Evolutionary conservation across 805 yeast species (phyloP), one percentile per base, ranked within the genome.

Genomic region (Starmerella scarabaei): DNA sequence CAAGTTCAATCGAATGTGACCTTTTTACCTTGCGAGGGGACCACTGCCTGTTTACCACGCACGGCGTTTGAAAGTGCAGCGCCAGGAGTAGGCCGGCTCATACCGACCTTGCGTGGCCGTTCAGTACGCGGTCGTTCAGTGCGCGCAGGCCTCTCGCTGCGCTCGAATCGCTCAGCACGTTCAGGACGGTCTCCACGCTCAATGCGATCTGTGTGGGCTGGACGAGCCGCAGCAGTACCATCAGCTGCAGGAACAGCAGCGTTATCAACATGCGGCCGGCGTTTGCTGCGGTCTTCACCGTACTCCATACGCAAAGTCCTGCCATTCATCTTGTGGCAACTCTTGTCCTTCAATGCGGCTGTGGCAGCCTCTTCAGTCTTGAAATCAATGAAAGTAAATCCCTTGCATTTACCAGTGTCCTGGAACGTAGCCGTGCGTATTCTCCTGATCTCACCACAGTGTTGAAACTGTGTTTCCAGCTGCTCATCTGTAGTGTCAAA

Each of bases 381-480:
- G 63, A 86, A 88, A 59, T 88, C 97, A 27, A 88, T 65, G 55
- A 91, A 88, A 1, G 94, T 85, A 65, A 88, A 88, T 2, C 97
- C 97, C 60, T 91, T 91, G 66, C 97, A 88, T 57, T 86, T 88
- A 1, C 96, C 97, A 37, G 80, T 66, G 57, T 88, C 98, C 62
- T 91, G 85, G 61, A 88, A 88, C n/a, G 98, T 86, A 3, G 97
- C 97, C 93, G 86, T 88, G 59, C 98, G 73, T 39, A 88, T 73
- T 49, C 73, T 73, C 21, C 67, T 62, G 43, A 93, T 88, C 47
- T 80, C 85, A 30, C 97, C 96, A 62, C 94, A 85, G 53, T 80
- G 88, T 60, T 80, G 79, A 66, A 88, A 88, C 47, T 82, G 94
- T 51, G 75, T 79, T 48, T 74, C 76, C 33, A 88, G 64, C 47